Evolutionary conservation across 257 asterid genomes (phyloP), one percentile per base, ranked within the genome.

Genomic region (Solanum habrochaites): DNA sequence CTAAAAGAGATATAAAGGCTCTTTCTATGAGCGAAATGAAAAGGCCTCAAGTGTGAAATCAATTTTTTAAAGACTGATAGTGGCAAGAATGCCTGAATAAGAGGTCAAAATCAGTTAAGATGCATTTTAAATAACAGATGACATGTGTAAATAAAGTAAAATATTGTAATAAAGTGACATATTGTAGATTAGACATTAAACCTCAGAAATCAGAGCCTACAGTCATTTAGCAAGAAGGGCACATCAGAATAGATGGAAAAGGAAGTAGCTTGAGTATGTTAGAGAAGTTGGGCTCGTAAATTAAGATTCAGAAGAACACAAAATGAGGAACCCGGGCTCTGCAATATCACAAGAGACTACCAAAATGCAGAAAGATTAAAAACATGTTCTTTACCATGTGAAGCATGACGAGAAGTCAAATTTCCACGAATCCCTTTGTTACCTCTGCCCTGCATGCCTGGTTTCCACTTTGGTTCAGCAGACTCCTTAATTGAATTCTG

Each of bases 401-500:
- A 91, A 85, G 42, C 83, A 87, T 90, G 91, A 83, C 95, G 92
- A 85, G 96, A 87, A 42, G 93, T 88, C 88, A 91, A 91, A 89
- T 88, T 93, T 86, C 94, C 97, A 64, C 97, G 95, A 82, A 92
- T 91, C 80, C 86, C 96, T 90, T 93, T 93, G 88, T 87, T 93
- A 71, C 94, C 93, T 88, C 95, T 89, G 31, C 93, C 91, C 91
- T 91, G 96, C 89, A 89, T 82, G 77, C 93, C 95, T 47, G 95
- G 90, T 90, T 93, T 95, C 95, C 95, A 90, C 91, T 92, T 93
- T 49, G 90, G 70, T 43, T 95, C 98, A 8, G 91, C 89, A 52
- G 94, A 88, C 89, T 96, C 98, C 94, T 93, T 95, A 64, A 43
- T 90, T 87, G 49, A 86, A 92, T 88, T 91, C 98, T 95, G 96